Evolutionary conservation across 192 early-diverging fungal genomes (phyloP).

Genomic region (Pilaira anomala): DNA sequence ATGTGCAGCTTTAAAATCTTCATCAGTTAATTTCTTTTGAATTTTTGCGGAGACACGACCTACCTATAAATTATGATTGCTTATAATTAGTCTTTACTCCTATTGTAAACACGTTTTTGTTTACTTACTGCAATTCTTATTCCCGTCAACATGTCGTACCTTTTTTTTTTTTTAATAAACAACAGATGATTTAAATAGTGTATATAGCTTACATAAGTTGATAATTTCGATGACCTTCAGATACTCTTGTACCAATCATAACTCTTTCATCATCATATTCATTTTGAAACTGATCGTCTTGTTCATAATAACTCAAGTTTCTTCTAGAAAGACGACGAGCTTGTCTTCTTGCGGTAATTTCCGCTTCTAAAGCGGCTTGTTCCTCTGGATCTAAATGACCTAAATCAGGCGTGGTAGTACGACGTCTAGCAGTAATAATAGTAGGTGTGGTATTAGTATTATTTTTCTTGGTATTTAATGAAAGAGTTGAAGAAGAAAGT

Average conservation of each 20-base stretch:
- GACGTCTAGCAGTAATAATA: not conserved
- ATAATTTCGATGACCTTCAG: constrained; percentile 94
- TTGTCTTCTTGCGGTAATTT: constrained; percentile 41
- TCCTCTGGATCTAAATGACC: constrained; percentile 34
- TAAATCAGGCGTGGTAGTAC: constrained; percentile 28
- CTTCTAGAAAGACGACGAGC: constrained; percentile 41
- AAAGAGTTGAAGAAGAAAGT: no score
- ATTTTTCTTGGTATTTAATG: no score
- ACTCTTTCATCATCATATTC: constrained; percentile 45
- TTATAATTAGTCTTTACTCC: not conserved
- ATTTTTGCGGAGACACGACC: constrained; percentile 86
- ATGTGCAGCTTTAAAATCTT: constrained; percentile 86
- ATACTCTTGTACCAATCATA: constrained; percentile 79
- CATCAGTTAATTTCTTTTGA: constrained; percentile 60
- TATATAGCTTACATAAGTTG: constrained; percentile 68
- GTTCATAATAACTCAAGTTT: constrained; percentile 20
- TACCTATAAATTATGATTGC: constrained; percentile 44
- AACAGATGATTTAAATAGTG: constrained; percentile 38
- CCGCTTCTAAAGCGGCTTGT: constrained; percentile 39
- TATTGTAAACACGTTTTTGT: constrained; percentile 4
- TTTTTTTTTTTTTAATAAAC: constrained; percentile 5
- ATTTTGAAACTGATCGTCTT: constrained; percentile 4
- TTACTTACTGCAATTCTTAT: constrained; percentile 23
- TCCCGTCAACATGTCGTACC: constrained; percentile 22
- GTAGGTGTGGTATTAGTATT: no score